Evolutionary conservation across 2,329 filamentous ascomycete genomes (phyloP).

Genomic region (Scytalidium lignicola): DNA sequence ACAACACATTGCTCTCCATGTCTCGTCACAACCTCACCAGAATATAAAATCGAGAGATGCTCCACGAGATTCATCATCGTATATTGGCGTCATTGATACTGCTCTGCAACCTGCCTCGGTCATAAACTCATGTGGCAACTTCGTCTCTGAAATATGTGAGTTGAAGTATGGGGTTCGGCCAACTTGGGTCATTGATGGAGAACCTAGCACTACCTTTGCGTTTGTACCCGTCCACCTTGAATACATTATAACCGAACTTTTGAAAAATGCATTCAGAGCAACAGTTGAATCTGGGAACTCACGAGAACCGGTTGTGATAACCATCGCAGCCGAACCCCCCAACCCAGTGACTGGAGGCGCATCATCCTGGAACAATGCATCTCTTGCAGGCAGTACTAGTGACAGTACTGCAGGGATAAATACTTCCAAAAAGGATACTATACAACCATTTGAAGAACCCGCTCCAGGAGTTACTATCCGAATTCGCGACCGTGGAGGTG

Average conservation of each 20-base stretch:
- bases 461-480: constrained; percentile 88
- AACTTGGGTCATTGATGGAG: constrained; percentile 73
- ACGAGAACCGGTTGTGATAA: constrained; percentile 81
- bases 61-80: constrained; percentile 51
- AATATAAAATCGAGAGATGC: constrained; percentile 47
- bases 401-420: not conserved
- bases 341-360: constrained; percentile 3
- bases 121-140: constrained; percentile 78
- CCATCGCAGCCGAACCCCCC: constrained; percentile 65
- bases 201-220: constrained; percentile 82
- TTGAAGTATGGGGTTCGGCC: constrained; percentile 90
- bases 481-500: constrained; percentile 91
- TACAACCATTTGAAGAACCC: constrained; percentile 52
- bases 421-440: not conserved
- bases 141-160: constrained; percentile 95
- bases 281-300: constrained; percentile 81
- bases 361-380: constrained; percentile 14
- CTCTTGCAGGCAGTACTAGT: too few species aligned
- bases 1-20: constrained; percentile 90
- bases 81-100: constrained; percentile 95
- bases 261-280: constrained; percentile 95
- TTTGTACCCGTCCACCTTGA: constrained; percentile 95
- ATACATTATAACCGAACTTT: constrained; percentile 92
- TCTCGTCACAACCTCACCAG: constrained; percentile 66
- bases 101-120: constrained; percentile 75